Percentiles rank a stretch among this genome's conserved stretches.
Evolutionary conservation across 2,329 filamentous ascomycete genomes (phyloP).

Genomic region (Pseudocercospora eumusae): DNA sequence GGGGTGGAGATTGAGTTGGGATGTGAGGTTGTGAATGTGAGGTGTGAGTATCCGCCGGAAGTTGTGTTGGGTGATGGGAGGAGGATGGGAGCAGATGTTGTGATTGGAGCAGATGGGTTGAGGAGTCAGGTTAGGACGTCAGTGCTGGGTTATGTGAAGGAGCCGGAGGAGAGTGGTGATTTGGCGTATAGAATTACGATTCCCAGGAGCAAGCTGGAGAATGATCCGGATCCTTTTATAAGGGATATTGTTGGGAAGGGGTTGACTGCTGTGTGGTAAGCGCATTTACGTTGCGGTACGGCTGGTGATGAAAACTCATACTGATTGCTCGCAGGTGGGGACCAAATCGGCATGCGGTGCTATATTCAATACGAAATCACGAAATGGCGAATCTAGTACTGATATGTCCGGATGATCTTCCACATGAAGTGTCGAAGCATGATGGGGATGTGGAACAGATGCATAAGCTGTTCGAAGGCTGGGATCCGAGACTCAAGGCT

Average conservation of each 20-base stretch:
- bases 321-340: constrained; percentile 45
- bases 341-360: constrained; percentile 59
- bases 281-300: too few species aligned
- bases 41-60: constrained; percentile 37
- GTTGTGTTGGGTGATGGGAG: constrained; percentile 46
- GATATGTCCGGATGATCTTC: constrained; percentile 63
- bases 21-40: constrained; percentile 51
- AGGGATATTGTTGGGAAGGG: constrained; percentile 9
- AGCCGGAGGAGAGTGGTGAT: constrained; percentile 60
- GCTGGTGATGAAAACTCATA: not conserved
- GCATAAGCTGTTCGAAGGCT: constrained; percentile 58
- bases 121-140: constrained; percentile 57
- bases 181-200: constrained; percentile 64
- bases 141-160: constrained; percentile 37
- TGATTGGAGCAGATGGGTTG: constrained; percentile 64
- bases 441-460: constrained; percentile 61
- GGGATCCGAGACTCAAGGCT: constrained; percentile 59
- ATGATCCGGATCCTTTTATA: constrained; percentile 15
- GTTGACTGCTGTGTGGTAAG: constrained; percentile 54
- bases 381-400: constrained; percentile 65
- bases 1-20: constrained; percentile 55
- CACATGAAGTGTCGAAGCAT: constrained; percentile 52
- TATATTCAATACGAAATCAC: constrained; percentile 60
- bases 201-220: constrained; percentile 50
- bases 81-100: constrained; percentile 52